Percentiles rank a stretch among this genome's conserved stretches.
These are phyloP conservation scores for Agaricales sp. DNA, from an alignment of 1,284 basidiomycete species.

Conservation along the genomic window DNA sequence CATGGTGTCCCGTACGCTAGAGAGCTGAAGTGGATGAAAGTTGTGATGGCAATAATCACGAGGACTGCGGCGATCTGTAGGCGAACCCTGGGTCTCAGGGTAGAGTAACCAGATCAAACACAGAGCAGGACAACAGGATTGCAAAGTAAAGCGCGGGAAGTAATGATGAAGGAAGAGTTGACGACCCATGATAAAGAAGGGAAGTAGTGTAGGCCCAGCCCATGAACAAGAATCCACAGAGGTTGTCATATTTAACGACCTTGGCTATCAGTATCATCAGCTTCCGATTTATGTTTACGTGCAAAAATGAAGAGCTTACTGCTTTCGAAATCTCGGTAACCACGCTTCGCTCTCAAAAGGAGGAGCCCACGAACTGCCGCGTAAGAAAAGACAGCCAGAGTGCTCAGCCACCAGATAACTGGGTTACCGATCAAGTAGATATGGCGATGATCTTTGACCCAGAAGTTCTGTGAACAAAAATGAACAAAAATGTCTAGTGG, in stretches of 20 bases:
- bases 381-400: conserved; percentile 64
- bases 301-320: conserved; percentile 41
- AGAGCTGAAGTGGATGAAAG: conserved; percentile 75
- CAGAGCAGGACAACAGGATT: conserved; percentile 66
- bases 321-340: conserved; percentile 84
- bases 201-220: conserved; percentile 92
- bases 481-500: conserved; percentile 2
- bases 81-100: conserved; percentile 65
- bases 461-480: conserved; percentile 69
- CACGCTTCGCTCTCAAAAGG: conserved; percentile 83
- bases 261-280: conserved; percentile 54
- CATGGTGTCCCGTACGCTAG: conserved; percentile 81
- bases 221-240: conserved; percentile 87
- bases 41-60: conserved; percentile 66
- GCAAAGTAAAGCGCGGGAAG: conserved; percentile 91
- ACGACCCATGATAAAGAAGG: conserved; percentile 93
- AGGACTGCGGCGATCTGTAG: conserved; percentile 74
- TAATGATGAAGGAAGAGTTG: conserved; percentile 98
- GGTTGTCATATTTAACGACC: conserved; percentile 84
- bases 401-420: conserved; percentile 84
- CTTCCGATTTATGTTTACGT: neutral
- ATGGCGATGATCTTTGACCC: conserved; percentile 94
- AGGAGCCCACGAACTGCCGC: conserved; percentile 63
- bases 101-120: conserved; percentile 86
- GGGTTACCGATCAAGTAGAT: conserved; percentile 96